Percentiles rank a stretch among this genome's conserved stretches.
Evolutionary conservation across 352 stramenopile species (phyloP).

Genomic region (Phytophthora pisi): DNA sequence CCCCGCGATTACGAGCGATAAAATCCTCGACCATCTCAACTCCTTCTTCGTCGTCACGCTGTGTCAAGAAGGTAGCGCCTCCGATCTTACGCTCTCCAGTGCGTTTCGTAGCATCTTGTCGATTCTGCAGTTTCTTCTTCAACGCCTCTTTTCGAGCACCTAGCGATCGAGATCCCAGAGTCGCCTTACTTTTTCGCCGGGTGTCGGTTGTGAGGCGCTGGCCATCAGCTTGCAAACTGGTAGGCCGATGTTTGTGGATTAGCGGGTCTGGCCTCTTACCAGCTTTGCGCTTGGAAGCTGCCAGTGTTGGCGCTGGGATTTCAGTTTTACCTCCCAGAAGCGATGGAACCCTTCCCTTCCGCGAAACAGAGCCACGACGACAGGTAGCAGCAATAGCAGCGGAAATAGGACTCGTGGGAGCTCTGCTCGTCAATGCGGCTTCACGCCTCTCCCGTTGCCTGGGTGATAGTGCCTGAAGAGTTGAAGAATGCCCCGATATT

Average conservation of each 20-base stretch:
- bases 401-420: conserved; percentile 19
- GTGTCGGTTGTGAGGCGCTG: background rate
- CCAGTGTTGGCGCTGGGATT: background rate
- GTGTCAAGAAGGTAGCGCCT: conserved; percentile 49
- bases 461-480: conserved; percentile 61
- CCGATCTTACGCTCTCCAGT: conserved; percentile 18
- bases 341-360: conserved; percentile 7
- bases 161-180: conserved; percentile 16
- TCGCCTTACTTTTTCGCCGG: conserved; percentile 18
- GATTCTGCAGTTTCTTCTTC: conserved; percentile 45
- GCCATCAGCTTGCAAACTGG: background rate
- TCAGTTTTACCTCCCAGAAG: conserved; percentile 2
- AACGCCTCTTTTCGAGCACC: conserved; percentile 45
- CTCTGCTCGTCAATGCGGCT: conserved; percentile 23
- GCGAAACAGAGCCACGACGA: conserved; percentile 9
- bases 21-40: conserved; percentile 27
- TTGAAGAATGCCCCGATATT: conserved; percentile 70
- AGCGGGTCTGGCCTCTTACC: conserved; percentile 24
- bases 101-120: conserved; percentile 5
- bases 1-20: conserved; percentile 21
- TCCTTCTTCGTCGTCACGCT: conserved; percentile 48
- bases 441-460: conserved; percentile 62
- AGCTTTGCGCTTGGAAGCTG: conserved; percentile 10
- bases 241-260: conserved; percentile 21
- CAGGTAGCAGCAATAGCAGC: conserved; percentile 21